These are phyloP conservation scores for Pseudogymnoascus sp. DNA, from an alignment of 2,329 filamentous ascomycete species.

Conservation along the genomic window DNA sequence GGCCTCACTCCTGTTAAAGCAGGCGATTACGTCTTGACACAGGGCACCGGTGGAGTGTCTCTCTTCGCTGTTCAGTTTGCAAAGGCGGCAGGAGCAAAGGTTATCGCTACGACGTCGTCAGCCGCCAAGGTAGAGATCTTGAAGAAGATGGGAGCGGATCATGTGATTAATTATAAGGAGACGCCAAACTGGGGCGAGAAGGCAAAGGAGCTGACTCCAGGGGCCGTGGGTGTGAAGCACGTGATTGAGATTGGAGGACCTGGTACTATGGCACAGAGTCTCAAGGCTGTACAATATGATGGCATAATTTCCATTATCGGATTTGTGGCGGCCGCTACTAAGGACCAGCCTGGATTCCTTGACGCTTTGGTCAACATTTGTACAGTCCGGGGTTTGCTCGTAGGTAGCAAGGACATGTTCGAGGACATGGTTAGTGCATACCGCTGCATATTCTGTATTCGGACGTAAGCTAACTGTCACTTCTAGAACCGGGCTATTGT, in stretches of 20 bases:
- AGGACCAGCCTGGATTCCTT: conserved; percentile 25
- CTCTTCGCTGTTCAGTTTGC: conserved; percentile 33
- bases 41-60: conserved; percentile 37
- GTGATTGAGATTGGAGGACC: conserved; percentile 38
- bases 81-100: conserved; percentile 32
- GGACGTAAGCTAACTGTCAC: background rate
- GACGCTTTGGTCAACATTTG: conserved; percentile 28
- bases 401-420: conserved; percentile 39
- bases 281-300: conserved; percentile 33
- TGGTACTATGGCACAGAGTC: conserved; percentile 32
- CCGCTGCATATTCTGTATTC: background rate
- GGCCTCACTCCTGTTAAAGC: conserved; percentile 33
- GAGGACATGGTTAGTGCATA: conserved; percentile 36
- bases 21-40: conserved; percentile 33
- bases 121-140: conserved; percentile 30
- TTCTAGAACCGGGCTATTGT: conserved; percentile 38
- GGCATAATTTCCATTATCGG: conserved; percentile 34
- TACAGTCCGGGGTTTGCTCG: conserved; percentile 39
- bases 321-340: conserved; percentile 25
- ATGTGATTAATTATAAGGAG: conserved; percentile 38
- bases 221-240: conserved; percentile 32
- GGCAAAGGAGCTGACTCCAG: conserved; percentile 30
- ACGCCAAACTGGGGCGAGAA: conserved; percentile 32
- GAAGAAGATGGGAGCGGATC: conserved; percentile 33
- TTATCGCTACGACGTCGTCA: conserved; percentile 36